Evolutionary conservation across 805 yeast genomes (phyloP).

Genomic region (Starmerella riodocensis): DNA sequence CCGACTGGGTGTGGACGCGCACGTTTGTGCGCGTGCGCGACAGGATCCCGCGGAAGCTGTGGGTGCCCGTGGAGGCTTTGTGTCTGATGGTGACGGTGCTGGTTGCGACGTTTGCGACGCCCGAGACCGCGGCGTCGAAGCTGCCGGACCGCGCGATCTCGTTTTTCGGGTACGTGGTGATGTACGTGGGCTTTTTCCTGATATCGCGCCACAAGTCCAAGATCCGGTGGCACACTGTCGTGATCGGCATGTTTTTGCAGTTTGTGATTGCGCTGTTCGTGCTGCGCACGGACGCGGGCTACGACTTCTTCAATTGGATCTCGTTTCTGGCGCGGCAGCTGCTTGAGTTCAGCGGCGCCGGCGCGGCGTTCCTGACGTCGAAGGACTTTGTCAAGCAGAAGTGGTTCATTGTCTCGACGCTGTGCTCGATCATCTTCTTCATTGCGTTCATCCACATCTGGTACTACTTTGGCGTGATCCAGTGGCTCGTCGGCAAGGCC

Average conservation of each 20-base stretch:
- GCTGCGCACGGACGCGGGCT: conserved; percentile 45
- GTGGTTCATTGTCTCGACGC: conserved; percentile 43
- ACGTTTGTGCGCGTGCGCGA: conserved; percentile 23
- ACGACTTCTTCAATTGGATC: conserved; percentile 48
- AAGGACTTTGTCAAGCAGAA: conserved; percentile 30
- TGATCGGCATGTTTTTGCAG: conserved; percentile 48
- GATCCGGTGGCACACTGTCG: conserved; percentile 47
- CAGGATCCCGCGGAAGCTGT: conserved; percentile 32
- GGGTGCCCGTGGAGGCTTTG: conserved; percentile 35
- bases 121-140: conserved; percentile 35
- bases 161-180: conserved; percentile 41
- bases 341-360: conserved; percentile 44
- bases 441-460: conserved; percentile 49
- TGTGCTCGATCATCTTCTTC: conserved; percentile 53
- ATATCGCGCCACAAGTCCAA: conserved; percentile 36
- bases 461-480: conserved; percentile 46
- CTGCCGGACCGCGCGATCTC: conserved; percentile 45
- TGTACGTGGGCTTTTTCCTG: conserved; percentile 33
- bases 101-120: conserved; percentile 41
- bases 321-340: conserved; percentile 44
- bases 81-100: conserved; percentile 37
- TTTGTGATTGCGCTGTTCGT: conserved; percentile 48
- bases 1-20: conserved; percentile 26
- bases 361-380: conserved; percentile 46
- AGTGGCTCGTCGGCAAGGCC: conserved; percentile 46